A percentile compares a stretch with the other conserved stretches of the same genome.
phyloP scores from a whole-genome alignment of 2,329 filamentous ascomycete genomes.

The Aspergillus eucalypticola region DNA sequence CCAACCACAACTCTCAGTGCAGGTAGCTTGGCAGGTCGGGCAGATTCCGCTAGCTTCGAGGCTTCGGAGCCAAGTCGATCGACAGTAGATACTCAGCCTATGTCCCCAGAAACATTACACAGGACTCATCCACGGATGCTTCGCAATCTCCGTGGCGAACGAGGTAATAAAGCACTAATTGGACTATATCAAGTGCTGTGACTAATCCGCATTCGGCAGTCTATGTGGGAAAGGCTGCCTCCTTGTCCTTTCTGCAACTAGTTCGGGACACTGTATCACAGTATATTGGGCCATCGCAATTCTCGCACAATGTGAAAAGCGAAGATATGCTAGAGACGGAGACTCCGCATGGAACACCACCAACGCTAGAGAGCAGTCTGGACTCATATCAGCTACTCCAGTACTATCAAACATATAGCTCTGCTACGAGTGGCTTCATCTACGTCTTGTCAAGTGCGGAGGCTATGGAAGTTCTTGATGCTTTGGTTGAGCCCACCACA shows the following conservation, averaged over 20 bases:
- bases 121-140: constrained; percentile 47
- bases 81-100: constrained; percentile 16
- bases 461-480: constrained; percentile 28
- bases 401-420: constrained; percentile 34
- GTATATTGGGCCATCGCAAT: constrained; percentile 56
- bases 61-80: background rate
- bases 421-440: constrained; percentile 46
- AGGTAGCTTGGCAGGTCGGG: background rate
- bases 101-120: constrained; percentile 33
- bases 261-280: constrained; percentile 50
- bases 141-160: constrained; percentile 55
- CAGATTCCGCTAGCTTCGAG: constrained; percentile 15
- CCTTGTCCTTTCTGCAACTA: constrained; percentile 58
- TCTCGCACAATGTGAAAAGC: constrained; percentile 54
- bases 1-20: background rate
- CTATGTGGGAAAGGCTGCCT: constrained; percentile 35
- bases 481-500: constrained; percentile 8
- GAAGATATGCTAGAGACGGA: constrained; percentile 57
- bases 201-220: constrained; percentile 20
- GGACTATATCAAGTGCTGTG: constrained; percentile 22
- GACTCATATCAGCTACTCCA: constrained; percentile 32
- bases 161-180: constrained; percentile 38
- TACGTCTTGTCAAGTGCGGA: constrained; percentile 32
- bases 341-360: constrained; percentile 35
- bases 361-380: constrained; percentile 35